Evolutionary conservation across 164 flowering plant species (phyloP).

Genomic region (Vitis labrusca): DNA sequence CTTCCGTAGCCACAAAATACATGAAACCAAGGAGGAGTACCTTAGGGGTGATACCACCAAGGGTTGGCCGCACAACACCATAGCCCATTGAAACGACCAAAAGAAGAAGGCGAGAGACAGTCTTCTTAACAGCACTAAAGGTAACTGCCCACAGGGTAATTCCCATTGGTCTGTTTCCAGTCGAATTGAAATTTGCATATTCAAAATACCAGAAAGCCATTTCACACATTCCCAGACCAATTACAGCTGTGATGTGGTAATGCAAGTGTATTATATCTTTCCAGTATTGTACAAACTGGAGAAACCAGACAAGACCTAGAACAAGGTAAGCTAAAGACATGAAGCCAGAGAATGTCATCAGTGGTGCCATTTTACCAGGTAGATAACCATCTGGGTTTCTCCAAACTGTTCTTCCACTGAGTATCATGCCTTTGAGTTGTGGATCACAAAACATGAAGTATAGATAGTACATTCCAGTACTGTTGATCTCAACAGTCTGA

Average conservation of each 20-base stretch:
- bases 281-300: slow-evolving; percentile 71
- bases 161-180: slow-evolving; percentile 84
- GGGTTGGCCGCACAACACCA: slow-evolving; percentile 79
- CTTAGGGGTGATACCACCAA: slow-evolving; percentile 66
- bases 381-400: slow-evolving; percentile 83
- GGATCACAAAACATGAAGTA: slow-evolving; percentile 87
- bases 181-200: slow-evolving; percentile 73
- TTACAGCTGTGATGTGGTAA: slow-evolving; percentile 73
- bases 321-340: slow-evolving; percentile 82
- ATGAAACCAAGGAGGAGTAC: slow-evolving; percentile 61
- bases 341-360: slow-evolving; percentile 80
- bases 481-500: slow-evolving; percentile 48
- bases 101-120: slow-evolving; percentile 77
- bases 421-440: slow-evolving; percentile 52
- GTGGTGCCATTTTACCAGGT: slow-evolving; percentile 87
- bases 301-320: slow-evolving; percentile 84
- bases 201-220: slow-evolving; percentile 96
- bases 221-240: slow-evolving; percentile 91
- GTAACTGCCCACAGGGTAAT: slow-evolving; percentile 85
- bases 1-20: slow-evolving; percentile 73
- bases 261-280: slow-evolving; percentile 74
- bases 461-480: slow-evolving; percentile 85
- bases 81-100: slow-evolving; percentile 90
- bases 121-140: slow-evolving; percentile 73
- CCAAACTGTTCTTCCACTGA: slow-evolving; percentile 84